These are phyloP conservation scores for Picochlorum sp. DNA, from an alignment of 139 green algal species.

Conservation along the genomic window DNA sequence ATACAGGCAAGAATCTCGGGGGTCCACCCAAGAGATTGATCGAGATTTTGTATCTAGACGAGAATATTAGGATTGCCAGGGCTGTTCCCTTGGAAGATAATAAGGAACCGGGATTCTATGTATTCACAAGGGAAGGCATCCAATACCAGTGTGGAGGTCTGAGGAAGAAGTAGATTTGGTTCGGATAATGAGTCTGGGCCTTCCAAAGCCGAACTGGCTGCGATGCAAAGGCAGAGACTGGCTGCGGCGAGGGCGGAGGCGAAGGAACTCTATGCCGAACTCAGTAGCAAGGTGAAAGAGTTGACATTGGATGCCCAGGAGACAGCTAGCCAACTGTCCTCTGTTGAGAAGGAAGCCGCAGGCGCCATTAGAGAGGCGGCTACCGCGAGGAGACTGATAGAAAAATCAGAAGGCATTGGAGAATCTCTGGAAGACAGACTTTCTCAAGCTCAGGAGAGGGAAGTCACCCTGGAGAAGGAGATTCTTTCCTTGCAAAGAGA, in stretches of 20 bases:
- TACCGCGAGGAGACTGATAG: background rate
- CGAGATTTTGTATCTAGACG: constrained; percentile 23
- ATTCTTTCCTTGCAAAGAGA: background rate
- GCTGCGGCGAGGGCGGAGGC: background rate
- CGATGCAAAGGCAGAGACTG: background rate
- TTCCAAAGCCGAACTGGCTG: background rate
- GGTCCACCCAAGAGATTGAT: constrained; percentile 15
- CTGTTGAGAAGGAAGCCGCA: background rate
- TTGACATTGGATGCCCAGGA: background rate
- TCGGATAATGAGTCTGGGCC: background rate
- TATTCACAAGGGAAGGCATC: constrained; percentile 6
- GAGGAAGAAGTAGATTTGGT: background rate
- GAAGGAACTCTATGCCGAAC: background rate
- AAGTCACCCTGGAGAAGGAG: background rate
- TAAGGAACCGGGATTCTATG: constrained; percentile 9
- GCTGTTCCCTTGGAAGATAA: constrained; percentile 6
- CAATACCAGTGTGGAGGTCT: background rate
- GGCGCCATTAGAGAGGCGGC: background rate
- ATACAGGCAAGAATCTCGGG: constrained; percentile 11
- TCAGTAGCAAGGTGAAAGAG: background rate
- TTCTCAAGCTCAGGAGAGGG: background rate
- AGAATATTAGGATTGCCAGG: constrained; percentile 19
- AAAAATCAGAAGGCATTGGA: background rate
- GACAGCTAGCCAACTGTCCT: background rate
- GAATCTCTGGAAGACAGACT: background rate